phyloP scores from a whole-genome alignment of 306 rosid genomes.

The Sindora glabra region DNA sequence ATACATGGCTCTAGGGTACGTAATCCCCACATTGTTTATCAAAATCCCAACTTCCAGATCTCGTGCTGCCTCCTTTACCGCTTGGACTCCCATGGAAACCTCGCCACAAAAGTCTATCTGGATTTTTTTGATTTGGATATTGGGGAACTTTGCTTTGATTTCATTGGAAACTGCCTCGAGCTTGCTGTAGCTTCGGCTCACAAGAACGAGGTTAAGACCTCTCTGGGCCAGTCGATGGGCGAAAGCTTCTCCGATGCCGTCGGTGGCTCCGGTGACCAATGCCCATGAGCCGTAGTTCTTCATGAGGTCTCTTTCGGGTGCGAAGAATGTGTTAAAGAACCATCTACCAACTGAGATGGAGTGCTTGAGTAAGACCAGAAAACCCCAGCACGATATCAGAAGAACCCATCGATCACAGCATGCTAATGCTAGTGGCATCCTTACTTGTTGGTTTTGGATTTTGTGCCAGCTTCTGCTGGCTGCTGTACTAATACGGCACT shows the following conservation, averaged over 20 bases:
- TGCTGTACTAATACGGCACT: no score
- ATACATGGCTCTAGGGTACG: conserved; percentile 50
- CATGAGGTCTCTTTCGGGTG: conserved; percentile 16
- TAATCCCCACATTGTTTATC: conserved; percentile 66
- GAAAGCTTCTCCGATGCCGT: conserved; percentile 40
- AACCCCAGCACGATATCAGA: conserved; percentile 16
- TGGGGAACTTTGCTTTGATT: conserved; percentile 24
- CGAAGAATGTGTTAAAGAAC: conserved; percentile 13
- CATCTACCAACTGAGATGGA: background rate
- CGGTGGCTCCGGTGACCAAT: conserved; percentile 38
- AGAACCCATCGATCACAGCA: no score
- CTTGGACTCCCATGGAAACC: background rate
- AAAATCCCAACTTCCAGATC: conserved; percentile 38
- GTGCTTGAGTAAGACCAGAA: background rate
- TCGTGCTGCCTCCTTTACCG: conserved; percentile 21
- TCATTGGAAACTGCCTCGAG: conserved; percentile 42
- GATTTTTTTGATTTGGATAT: conserved; percentile 6
- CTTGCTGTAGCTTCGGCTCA: conserved; percentile 44
- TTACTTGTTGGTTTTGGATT: no score
- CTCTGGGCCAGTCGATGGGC: conserved; percentile 14
- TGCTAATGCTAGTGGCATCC: no score
- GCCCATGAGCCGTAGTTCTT: conserved; percentile 37
- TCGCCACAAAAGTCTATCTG: conserved; percentile 49
- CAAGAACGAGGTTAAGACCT: conserved; percentile 47
- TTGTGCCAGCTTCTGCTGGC: no score